Percentiles rank a stretch among this genome's conserved stretches.
phyloP scores from a whole-genome alignment of 768 basidiomycete genomes.

The Lentinula edodes region DNA sequence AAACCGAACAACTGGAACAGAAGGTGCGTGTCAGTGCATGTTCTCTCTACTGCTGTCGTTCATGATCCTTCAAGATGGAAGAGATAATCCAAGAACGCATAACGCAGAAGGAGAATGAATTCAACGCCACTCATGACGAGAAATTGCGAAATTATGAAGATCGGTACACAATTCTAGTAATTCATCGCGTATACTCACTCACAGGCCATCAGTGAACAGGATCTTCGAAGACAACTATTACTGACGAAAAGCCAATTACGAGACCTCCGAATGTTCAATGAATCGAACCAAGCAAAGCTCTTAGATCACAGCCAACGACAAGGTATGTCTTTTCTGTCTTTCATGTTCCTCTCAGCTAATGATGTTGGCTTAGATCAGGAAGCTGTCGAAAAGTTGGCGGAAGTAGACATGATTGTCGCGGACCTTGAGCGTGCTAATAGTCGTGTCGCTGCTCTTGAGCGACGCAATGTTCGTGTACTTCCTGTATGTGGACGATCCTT shows the following conservation, averaged over 20 bases:
- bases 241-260: constrained; percentile 84
- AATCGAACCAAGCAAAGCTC: constrained; percentile 88
- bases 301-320: constrained; percentile 88
- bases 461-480: constrained; percentile 67
- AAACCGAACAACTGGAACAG: constrained; percentile 74
- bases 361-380: constrained; percentile 66
- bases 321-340: constrained; percentile 38
- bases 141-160: constrained; percentile 94
- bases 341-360: not conserved
- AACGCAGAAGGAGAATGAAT: constrained; percentile 89
- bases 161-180: constrained; percentile 40
- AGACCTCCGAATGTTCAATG: constrained; percentile 86
- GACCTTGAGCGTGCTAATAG: constrained; percentile 95
- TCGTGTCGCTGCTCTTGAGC: constrained; percentile 86
- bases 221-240: constrained; percentile 87
- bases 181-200: not conserved
- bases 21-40: constrained; percentile 45
- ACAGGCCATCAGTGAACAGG: constrained; percentile 68
- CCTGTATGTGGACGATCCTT: not conserved
- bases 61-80: constrained; percentile 69
- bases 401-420: constrained; percentile 91
- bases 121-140: constrained; percentile 96
- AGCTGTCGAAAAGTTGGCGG: constrained; percentile 81
- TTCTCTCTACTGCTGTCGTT: not conserved
- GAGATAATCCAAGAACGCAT: constrained; percentile 87